These are phyloP conservation scores for Ceratobasidium sp. DNA, from an alignment of 1,284 basidiomycete genomes.

Conservation along the genomic window DNA sequence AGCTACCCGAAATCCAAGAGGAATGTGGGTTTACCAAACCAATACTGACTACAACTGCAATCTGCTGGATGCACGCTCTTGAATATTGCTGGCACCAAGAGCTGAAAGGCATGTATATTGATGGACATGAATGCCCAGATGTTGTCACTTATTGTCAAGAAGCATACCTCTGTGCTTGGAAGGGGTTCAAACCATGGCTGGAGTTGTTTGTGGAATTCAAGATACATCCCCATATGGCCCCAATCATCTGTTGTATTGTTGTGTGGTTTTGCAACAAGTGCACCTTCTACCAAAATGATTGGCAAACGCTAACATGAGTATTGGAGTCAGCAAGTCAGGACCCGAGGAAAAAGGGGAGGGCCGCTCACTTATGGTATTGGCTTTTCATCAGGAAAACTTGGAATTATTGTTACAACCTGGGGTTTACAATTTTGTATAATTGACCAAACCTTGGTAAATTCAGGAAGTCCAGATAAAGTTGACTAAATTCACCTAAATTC, in stretches of 20 bases:
- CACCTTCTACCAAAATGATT: background rate
- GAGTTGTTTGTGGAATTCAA: background rate
- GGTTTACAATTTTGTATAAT: too few species aligned
- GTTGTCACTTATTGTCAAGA: background rate
- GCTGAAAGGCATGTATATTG: slow-evolving; percentile 45
- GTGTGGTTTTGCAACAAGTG: slow-evolving; percentile 19
- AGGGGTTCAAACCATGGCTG: background rate
- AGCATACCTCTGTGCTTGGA: background rate
- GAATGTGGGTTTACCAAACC: slow-evolving; percentile 10
- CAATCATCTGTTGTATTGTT: background rate
- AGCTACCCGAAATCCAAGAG: slow-evolving; percentile 5
- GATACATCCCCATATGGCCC: background rate
- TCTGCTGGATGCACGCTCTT: slow-evolving; percentile 21
- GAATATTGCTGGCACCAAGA: slow-evolving; percentile 32
- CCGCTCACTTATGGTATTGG: slow-evolving; percentile 3
- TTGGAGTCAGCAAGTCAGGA: background rate
- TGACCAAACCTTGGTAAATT: too few species aligned
- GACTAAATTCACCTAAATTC: too few species aligned
- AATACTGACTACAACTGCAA: slow-evolving; percentile 36
- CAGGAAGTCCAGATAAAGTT: too few species aligned
- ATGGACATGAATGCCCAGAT: slow-evolving; percentile 39
- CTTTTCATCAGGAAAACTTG: background rate
- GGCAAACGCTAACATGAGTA: background rate
- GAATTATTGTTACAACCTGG: too few species aligned
- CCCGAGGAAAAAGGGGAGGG: slow-evolving; percentile 2